phyloP scores from a whole-genome alignment of 805 yeast species.

The Pichia manshurica region DNA sequence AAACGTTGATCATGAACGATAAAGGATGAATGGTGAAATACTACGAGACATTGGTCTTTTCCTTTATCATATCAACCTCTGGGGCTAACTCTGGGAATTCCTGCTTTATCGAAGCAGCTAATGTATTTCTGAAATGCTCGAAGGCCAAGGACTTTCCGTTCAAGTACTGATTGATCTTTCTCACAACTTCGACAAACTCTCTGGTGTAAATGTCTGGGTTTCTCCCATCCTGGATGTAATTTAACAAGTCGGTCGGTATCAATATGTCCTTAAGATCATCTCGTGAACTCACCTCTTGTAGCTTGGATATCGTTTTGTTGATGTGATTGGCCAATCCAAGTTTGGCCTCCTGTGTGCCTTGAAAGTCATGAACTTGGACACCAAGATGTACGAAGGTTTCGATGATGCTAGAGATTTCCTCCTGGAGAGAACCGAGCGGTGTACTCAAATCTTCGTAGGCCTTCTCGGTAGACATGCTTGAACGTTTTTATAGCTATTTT shows the following conservation, averaged over 20 bases:
- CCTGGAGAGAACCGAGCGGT: conserved; percentile 28
- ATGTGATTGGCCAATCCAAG: conserved; percentile 47
- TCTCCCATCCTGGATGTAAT: conserved; percentile 92
- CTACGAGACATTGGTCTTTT: conserved; percentile 5
- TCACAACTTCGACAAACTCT: conserved; percentile 92
- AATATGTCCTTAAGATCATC: conserved; percentile 38
- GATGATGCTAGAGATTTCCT: conserved; percentile 46
- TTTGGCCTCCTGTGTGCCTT: conserved; percentile 78
- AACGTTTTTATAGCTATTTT: no score
- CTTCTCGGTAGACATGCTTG: conserved; percentile 30
- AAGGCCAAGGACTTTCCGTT: conserved; percentile 75
- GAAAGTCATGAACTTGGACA: conserved; percentile 87
- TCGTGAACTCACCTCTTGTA: conserved; percentile 30
- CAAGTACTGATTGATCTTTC: conserved; percentile 79
- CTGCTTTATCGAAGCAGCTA: conserved; percentile 62
- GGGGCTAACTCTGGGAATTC: conserved; percentile 74
- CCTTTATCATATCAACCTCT: conserved; percentile 51
- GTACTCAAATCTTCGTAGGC: conserved; percentile 18
- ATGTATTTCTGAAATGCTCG: conserved; percentile 47
- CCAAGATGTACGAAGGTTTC: conserved; percentile 88
- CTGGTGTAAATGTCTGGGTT: conserved; percentile 96
- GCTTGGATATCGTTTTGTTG: conserved; percentile 33
- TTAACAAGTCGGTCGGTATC: conserved; percentile 78
- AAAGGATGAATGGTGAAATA: no score
- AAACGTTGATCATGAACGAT: no score